These are phyloP conservation scores for Trichomonas tenax DNA, from an alignment of 208 protist genomes.

Conservation along the genomic window DNA sequence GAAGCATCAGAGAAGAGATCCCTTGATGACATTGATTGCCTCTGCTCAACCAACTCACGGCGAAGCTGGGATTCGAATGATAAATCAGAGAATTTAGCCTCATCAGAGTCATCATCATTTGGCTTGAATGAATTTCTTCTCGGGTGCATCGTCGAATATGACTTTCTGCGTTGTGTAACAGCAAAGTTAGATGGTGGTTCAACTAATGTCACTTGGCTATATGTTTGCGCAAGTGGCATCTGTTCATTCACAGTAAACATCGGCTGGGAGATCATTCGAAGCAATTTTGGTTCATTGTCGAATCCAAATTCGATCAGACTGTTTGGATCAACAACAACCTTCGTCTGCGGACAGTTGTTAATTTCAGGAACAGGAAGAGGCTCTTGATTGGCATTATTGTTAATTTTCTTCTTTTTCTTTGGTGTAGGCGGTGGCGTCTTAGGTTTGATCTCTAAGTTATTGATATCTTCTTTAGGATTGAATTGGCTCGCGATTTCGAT, in stretches of 20 bases:
- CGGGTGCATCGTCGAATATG: background rate
- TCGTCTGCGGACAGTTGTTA: background rate
- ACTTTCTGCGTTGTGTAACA: background rate
- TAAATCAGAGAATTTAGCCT: background rate
- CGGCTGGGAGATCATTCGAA: background rate
- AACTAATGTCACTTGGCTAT: background rate
- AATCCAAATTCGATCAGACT: background rate
- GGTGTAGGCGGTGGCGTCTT: background rate
- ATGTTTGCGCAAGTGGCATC: background rate
- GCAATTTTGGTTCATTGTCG: background rate
- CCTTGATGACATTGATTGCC: background rate
- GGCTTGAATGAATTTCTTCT: background rate
- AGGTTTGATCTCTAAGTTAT: background rate
- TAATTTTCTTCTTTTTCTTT: background rate
- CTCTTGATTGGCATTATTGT: background rate
- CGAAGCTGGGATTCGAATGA: background rate
- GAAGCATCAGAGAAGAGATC: background rate
- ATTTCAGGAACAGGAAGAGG: background rate
- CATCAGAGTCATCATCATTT: background rate
- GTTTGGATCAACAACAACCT: background rate
- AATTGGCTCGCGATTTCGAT: background rate
- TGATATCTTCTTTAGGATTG: background rate
- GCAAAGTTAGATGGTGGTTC: background rate
- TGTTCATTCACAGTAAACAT: background rate
- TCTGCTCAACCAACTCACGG: background rate